Evolutionary conservation across 257 asterid species (phyloP).

Genomic region (Nicotiana paniculata): DNA sequence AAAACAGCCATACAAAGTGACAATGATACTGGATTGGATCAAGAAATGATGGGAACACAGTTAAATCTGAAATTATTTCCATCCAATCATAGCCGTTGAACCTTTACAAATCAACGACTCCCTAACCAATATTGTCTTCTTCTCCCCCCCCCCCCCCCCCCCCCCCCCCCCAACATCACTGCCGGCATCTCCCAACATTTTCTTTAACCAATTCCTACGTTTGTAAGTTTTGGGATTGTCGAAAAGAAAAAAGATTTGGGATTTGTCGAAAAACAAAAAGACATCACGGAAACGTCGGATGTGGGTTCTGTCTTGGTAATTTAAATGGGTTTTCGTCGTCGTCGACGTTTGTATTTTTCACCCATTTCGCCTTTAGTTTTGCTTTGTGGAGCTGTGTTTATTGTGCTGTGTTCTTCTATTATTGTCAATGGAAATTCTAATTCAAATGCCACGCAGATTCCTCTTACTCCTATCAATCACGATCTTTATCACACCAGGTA

Average conservation of each 20-base stretch:
- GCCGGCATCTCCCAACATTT: background rate
- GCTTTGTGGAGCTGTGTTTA: background rate
- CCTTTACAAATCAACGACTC: background rate
- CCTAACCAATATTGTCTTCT: background rate
- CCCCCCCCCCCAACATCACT: background rate
- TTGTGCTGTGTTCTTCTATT: constrained; percentile 7
- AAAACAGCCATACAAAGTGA: background rate
- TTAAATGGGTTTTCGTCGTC: background rate
- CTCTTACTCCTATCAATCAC: constrained; percentile 66
- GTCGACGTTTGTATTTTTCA: background rate
- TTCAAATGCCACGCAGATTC: constrained; percentile 29
- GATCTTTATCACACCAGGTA: constrained; percentile 94
- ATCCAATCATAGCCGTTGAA: background rate
- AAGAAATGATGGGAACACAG: background rate
- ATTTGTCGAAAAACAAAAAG: background rate
- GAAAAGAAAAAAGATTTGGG: background rate
- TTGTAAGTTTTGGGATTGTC: background rate
- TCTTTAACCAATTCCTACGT: background rate
- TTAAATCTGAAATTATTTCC: too few species aligned
- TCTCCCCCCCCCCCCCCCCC: background rate
- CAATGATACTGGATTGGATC: constrained; percentile 4
- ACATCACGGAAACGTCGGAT: background rate
- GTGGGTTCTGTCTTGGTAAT: background rate
- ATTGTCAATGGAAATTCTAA: constrained; percentile 41
- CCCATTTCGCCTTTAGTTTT: background rate